Evolutionary conservation across 1,139 yeast species (phyloP).

Genomic region (Geotrichum europaeum): DNA sequence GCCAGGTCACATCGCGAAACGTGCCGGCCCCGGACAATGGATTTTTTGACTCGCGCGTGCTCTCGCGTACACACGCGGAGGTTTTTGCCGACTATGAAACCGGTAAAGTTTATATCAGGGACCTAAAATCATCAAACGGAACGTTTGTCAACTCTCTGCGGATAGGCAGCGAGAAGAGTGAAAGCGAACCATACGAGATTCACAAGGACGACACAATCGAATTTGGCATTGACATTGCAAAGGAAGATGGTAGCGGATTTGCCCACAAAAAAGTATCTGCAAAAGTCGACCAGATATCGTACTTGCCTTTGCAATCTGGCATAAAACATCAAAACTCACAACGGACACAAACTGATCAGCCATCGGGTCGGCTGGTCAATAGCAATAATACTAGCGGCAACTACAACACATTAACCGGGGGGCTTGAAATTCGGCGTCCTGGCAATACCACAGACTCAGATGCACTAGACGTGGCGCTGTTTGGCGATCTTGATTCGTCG

Average conservation of each 20-base stretch:
- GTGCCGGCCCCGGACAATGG: constrained; percentile 81
- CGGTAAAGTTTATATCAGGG: constrained; percentile 72
- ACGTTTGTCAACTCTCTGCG: constrained; percentile 79
- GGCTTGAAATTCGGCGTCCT: not conserved
- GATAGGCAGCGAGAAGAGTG: constrained; percentile 44
- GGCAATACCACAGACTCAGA: constrained; percentile 4
- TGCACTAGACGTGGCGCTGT: constrained; percentile 65
- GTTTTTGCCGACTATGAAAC: constrained; percentile 61
- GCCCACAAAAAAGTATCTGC: constrained; percentile 85
- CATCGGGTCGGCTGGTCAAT: not conserved
- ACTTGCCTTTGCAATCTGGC: constrained; percentile 41
- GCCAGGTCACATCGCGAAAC: constrained; percentile 72
- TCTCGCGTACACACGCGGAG: constrained; percentile 91
- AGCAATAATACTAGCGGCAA: not conserved
- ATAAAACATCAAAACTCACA: not conserved
- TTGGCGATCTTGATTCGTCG: constrained; percentile 65
- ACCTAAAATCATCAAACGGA: constrained; percentile 88
- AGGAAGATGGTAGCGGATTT: constrained; percentile 44
- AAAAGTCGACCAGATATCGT: constrained; percentile 62
- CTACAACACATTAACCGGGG: not conserved
- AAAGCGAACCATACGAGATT: constrained; percentile 49
- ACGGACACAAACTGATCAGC: not conserved
- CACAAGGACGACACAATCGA: constrained; percentile 74
- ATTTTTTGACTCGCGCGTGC: constrained; percentile 86
- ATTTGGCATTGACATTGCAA: constrained; percentile 86